A percentile compares a stretch with the other conserved stretches of the same genome.
phyloP scores from a whole-genome alignment of 129 eudicot genomes.

The Tagetes patula region DNA sequence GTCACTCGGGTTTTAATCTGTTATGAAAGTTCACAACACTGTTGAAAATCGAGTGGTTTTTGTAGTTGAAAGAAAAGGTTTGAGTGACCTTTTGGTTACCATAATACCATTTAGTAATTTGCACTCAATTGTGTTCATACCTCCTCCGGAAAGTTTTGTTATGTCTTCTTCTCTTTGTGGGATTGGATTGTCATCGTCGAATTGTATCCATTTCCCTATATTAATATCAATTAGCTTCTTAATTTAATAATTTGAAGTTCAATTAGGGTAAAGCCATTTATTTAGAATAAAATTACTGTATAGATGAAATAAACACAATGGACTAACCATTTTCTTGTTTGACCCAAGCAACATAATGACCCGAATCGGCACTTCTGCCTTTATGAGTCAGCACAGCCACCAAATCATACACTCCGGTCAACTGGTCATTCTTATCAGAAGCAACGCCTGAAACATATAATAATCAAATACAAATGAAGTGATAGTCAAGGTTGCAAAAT shows the following conservation, averaged over 20 bases:
- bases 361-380: constrained; percentile 99
- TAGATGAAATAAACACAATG: background rate
- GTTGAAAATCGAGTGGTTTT: background rate
- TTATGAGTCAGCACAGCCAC: constrained; percentile 94
- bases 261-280: background rate
- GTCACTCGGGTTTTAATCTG: background rate
- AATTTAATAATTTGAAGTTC: constrained; percentile 1
- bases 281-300: background rate
- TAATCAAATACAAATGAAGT: background rate
- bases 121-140: constrained; percentile 32
- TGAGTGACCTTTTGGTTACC: background rate
- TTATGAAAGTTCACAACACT: background rate
- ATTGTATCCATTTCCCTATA: constrained; percentile 84
- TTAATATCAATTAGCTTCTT: constrained; percentile 10
- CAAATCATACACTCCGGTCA: constrained; percentile 87
- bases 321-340: constrained; percentile 85
- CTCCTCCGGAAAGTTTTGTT: constrained; percentile 89
- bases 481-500: background rate
- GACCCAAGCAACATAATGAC: constrained; percentile 98
- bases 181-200: constrained; percentile 82
- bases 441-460: constrained; percentile 39
- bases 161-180: constrained; percentile 93
- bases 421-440: constrained; percentile 54
- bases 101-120: background rate
- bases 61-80: background rate